Evolutionary conservation across 2,329 filamentous ascomycete species (phyloP), one percentile per base, ranked within the genome.

Genomic region (Rhinocladiella mackenziei): DNA sequence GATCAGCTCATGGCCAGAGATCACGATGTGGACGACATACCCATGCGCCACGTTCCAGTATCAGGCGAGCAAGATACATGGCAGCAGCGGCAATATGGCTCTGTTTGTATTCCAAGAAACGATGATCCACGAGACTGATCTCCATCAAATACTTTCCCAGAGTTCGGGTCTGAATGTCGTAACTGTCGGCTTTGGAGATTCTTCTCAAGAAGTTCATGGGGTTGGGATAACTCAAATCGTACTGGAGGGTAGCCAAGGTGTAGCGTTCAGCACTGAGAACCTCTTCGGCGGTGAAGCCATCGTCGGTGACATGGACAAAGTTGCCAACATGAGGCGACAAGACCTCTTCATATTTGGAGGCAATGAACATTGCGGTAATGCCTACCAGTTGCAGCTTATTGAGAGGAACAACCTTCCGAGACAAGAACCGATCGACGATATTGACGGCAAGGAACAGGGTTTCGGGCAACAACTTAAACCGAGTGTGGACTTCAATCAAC

Each of bases 171-270:
- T 96, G 88, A 60, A 97, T 95, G 68, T 98, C 91, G 70, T 98
- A 98, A 74, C 94, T 92, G 72, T 98, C 94, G 61, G 92, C 94
- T 76, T 98, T 98, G 51, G 91, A 97, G 68, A 98, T 95, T 57
- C 94, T 86, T 55, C 92, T 87, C 50, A 98, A 80, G 73, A 98
- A 98, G 77, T 98, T 98, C 92, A 98, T 98, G 15, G 92, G 92
- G 70, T 98, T 98, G 44, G 92, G 92, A 63, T 96, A 98, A 73
- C 89, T 96, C 54, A 98, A 81, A 64, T 98, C 91, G 66, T 96
- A 98, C 71, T 96, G 84, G 50, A 98, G 78, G 4, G 89, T 89
- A 55, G 81, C 80, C 39, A 98, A 82, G 55, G 98, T 83, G 65
- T 94, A 95, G 56, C 92, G 86, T 70, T 98, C 92, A n/a, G 92